A percentile compares a stretch with the other conserved stretches of the same genome.
Evolutionary conservation across 1,139 yeast genomes (phyloP).

Genomic region (Entelexis sorbosivorans): DNA sequence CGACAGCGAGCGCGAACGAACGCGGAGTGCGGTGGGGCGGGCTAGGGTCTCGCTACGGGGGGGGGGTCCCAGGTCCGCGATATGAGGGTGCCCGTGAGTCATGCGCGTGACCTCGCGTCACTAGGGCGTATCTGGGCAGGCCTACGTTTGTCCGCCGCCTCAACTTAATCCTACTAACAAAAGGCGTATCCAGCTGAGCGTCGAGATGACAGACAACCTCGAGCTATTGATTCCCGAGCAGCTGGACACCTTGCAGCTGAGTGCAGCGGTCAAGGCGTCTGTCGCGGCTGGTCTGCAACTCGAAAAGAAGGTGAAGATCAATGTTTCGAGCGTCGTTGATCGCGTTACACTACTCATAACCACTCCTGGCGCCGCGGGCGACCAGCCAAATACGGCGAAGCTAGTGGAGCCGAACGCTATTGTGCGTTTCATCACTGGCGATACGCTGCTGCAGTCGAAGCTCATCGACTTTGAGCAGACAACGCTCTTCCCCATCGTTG

Average conservation of each 20-base stretch:
- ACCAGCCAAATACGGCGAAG: slow-evolving; percentile 17
- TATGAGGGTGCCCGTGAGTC: not conserved
- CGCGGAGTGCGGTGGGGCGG: no score
- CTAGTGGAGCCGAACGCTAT: slow-evolving; percentile 66
- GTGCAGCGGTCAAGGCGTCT: slow-evolving; percentile 20
- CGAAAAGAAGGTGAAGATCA: slow-evolving; percentile 10
- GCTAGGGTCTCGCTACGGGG: not conserved
- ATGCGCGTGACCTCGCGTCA: slow-evolving; percentile 7
- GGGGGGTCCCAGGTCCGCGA: not conserved
- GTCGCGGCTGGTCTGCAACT: slow-evolving; percentile 19
- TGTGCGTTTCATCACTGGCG: slow-evolving; percentile 48
- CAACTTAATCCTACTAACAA: not conserved
- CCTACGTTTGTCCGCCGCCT: not conserved
- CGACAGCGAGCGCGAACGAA: no score
- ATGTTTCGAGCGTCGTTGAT: slow-evolving; percentile 10
- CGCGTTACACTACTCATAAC: slow-evolving; percentile 16
- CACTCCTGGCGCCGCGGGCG: slow-evolving; percentile 6
- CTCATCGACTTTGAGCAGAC: slow-evolving; percentile 33
- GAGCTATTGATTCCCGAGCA: slow-evolving; percentile 22
- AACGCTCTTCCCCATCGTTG: slow-evolving; percentile 26
- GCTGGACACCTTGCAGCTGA: slow-evolving; percentile 19
- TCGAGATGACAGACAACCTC: not conserved
- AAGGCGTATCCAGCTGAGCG: not conserved
- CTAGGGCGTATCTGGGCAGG: not conserved
- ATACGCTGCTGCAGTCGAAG: slow-evolving; percentile 22